A percentile compares a stretch with the other conserved stretches of the same genome.
phyloP scores from a whole-genome alignment of 495 filamentous ascomycete genomes.

The Hyphodiscus hymeniophilus region DNA sequence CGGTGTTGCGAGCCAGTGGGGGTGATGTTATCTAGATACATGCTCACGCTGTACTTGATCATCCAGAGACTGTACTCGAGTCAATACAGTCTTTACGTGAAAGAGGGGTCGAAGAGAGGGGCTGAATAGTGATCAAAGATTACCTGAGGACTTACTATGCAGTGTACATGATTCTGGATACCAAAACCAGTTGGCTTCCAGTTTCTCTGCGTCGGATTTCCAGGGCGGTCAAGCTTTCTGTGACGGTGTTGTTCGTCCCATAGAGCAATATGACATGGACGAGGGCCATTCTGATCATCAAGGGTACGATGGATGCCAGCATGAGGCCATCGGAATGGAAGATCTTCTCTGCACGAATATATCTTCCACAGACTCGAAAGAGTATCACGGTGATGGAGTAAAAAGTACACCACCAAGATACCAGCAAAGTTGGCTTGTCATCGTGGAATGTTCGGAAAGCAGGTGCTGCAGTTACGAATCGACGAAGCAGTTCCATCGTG shows the following conservation, averaged over 20 bases:
- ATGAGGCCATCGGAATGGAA: slow-evolving; percentile 88
- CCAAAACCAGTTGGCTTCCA: slow-evolving; percentile 46
- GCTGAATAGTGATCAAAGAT: too few species aligned
- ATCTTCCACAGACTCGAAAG: slow-evolving; percentile 67
- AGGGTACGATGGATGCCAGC: slow-evolving; percentile 66
- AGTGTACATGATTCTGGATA: slow-evolving; percentile 46
- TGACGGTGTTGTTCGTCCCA: slow-evolving; percentile 77
- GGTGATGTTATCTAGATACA: slow-evolving; percentile 74
- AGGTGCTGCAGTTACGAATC: slow-evolving; percentile 8
- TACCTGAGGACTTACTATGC: slow-evolving; percentile 40
- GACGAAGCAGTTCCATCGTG: slow-evolving; percentile 16
- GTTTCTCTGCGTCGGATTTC: slow-evolving; percentile 37
- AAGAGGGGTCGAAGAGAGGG: too few species aligned
- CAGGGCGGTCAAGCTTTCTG: slow-evolving; percentile 29
- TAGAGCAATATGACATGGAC: slow-evolving; percentile 75
- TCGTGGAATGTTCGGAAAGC: slow-evolving; percentile 23
- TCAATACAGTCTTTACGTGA: slow-evolving; percentile 1
- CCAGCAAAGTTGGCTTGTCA: slow-evolving; percentile 74
- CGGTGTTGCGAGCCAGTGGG: slow-evolving; percentile 42
- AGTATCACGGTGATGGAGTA: slow-evolving; percentile 77
- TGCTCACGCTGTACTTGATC: slow-evolving; percentile 78
- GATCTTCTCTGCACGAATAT: slow-evolving; percentile 68
- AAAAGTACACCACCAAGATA: slow-evolving; percentile 83
- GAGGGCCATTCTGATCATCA: slow-evolving; percentile 74
- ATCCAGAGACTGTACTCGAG: slow-evolving; percentile 64